Base-by-base conservation (phyloP, 1,284 basidiomycete species). In the Leucoagaricus sp. region DNA sequence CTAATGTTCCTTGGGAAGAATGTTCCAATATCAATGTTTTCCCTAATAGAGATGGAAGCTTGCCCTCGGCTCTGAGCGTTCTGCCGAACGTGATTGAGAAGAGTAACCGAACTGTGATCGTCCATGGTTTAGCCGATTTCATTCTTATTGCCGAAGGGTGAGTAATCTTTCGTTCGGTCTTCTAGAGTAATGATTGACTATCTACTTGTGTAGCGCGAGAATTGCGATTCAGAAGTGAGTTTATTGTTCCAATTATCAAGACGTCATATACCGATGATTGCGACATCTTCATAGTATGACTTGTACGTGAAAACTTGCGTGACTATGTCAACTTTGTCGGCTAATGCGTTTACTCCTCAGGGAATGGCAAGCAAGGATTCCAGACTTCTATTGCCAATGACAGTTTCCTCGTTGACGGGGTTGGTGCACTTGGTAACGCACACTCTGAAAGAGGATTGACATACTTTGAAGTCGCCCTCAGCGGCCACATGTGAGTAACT, bases 41-140 rank as follows among this genome's bases (percentile, higher is more conserved):
- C 75, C 79, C 80, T 3, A 64, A 71, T 12, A 80, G 81, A 7
- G 89, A 91, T 64, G 65, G 53, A 9, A 89, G 87, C 58, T 68
- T 79, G 3, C 87, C 87, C 2, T 78, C 87, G 4, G 77, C 81
- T 0, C 74, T 88, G 51, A 82, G 75, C 10, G 87, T 89, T 3
- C 75, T 91, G 10, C 86, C 89, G 2, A 85, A 74, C 60, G 87
- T 89, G 42, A 90, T 91, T 58, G 87, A 91, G 71, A 89, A 86
- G 74, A 91, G 78, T 67, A 75, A 83, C 58, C 77, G 87, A 47
- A 81, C 78, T 2, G 85, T 91, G 12, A 83, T 92, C 56, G 77
- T 83, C 4, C 89, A 92, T 59, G 90, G 90, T 0, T 72, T 89
- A 49, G 85, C 82, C 0, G 88, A 91, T 68, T 90, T 82, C 61